These are phyloP conservation scores for Tolypocladium pustulatum DNA, from an alignment of 2,329 filamentous ascomycete genomes.

Conservation along the genomic window DNA sequence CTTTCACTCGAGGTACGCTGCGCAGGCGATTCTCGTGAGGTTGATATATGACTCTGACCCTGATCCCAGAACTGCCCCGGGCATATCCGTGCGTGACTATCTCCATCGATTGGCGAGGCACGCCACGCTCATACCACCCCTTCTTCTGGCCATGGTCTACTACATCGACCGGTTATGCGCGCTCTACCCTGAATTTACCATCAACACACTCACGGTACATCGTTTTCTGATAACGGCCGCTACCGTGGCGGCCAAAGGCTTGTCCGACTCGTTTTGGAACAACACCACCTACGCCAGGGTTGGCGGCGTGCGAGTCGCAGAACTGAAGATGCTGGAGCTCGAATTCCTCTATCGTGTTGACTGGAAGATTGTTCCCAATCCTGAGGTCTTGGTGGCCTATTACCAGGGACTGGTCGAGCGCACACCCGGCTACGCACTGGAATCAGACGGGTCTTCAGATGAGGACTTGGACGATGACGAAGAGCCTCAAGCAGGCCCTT, in stretches of 20 bases:
- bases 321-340: slow-evolving; percentile 82
- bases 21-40: neutral
- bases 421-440: slow-evolving; percentile 43
- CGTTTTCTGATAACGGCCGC: slow-evolving; percentile 94
- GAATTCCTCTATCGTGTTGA: slow-evolving; percentile 89
- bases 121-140: slow-evolving; percentile 82
- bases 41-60: neutral
- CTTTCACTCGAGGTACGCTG: slow-evolving; percentile 76
- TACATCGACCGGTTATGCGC: slow-evolving; percentile 94
- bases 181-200: slow-evolving; percentile 87
- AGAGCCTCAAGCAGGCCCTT: slow-evolving; percentile 11
- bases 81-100: slow-evolving; percentile 91
- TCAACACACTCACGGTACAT: slow-evolving; percentile 92
- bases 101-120: slow-evolving; percentile 86
- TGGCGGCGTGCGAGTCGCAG: slow-evolving; percentile 80
- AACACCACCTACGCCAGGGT: slow-evolving; percentile 94
- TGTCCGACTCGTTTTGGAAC: slow-evolving; percentile 97
- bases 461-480: slow-evolving; percentile 22
- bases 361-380: slow-evolving; percentile 94
- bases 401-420: slow-evolving; percentile 76
- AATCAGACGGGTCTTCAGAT: slow-evolving; percentile 22
- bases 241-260: slow-evolving; percentile 88
- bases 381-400: slow-evolving; percentile 87
- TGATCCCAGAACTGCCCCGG: slow-evolving; percentile 49
- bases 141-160: slow-evolving; percentile 97